Conservation (phyloP, 352 stramenopile genomes). For the Phytophthora palmivora region DNA sequence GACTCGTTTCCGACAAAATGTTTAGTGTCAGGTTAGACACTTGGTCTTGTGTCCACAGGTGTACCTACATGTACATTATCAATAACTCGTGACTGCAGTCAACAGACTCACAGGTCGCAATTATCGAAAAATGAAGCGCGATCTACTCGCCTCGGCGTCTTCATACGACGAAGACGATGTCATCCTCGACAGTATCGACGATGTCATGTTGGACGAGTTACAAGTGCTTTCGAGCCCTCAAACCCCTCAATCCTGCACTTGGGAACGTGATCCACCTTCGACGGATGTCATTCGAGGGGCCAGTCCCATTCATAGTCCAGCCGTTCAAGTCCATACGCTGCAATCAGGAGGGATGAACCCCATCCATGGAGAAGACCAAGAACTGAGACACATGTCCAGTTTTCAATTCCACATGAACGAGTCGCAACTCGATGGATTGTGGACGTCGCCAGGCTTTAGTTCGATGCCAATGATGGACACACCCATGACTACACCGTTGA, state of each 20-base stretch:
- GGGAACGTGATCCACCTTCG: neutral
- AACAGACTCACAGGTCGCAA: neutral
- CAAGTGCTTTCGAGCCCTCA: slow-evolving; percentile 5
- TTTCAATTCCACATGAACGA: slow-evolving; percentile 9
- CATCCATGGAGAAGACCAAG: slow-evolving; percentile 25
- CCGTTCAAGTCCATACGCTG: slow-evolving; percentile 14
- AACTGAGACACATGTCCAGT: slow-evolving; percentile 5
- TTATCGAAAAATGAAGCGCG: slow-evolving; percentile 18
- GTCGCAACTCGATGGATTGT: neutral
- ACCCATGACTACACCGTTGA: slow-evolving; percentile 1
- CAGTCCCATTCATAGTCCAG: slow-evolving; percentile 24
- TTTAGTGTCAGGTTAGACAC: neutral
- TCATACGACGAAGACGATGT: slow-evolving; percentile 7
- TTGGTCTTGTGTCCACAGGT: neutral
- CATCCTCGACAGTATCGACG: slow-evolving; percentile 22
- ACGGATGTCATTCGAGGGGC: slow-evolving; percentile 18
- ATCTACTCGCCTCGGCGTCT: neutral
- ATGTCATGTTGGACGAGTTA: slow-evolving; percentile 30
- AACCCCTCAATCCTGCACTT: neutral
- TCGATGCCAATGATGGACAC: slow-evolving; percentile 21
- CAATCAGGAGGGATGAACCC: slow-evolving; percentile 4
- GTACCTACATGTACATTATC: slow-evolving; percentile 15
- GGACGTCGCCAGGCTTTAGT: neutral
- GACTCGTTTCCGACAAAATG: neutral
- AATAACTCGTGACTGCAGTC: slow-evolving; percentile 15